Evolutionary conservation across 2,329 filamentous ascomycete species (phyloP).

Genomic region (Trichoderma brevicompactum): DNA sequence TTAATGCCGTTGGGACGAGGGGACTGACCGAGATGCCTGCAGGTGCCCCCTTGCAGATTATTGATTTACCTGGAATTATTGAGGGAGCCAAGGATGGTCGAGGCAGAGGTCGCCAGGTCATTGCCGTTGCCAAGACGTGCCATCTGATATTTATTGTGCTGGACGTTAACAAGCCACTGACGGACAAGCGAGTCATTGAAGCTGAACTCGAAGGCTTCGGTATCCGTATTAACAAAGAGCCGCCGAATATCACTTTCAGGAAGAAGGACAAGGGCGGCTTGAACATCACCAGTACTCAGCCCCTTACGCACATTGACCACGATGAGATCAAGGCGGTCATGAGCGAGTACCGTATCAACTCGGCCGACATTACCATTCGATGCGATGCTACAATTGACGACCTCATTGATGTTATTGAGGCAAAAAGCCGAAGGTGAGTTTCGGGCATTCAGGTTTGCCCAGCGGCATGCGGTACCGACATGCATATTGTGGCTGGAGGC

Average conservation of each 20-base stretch:
- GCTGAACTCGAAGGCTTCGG: conserved; percentile 94
- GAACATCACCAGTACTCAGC: conserved; percentile 92
- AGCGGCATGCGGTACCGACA: neutral
- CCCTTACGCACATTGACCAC: conserved; percentile 87
- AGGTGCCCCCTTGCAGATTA: conserved; percentile 94
- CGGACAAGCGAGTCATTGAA: conserved; percentile 96
- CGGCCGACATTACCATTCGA: conserved; percentile 94
- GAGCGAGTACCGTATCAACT: conserved; percentile 95
- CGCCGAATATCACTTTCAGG: conserved; percentile 98
- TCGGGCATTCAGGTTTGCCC: neutral
- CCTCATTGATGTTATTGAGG: conserved; percentile 92
- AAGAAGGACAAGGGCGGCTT: conserved; percentile 99
- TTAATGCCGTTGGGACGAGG: neutral
- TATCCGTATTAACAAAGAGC: conserved; percentile 95
- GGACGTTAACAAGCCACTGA: conserved; percentile 97
- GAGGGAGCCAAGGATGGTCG: conserved; percentile 98
- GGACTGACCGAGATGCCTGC: conserved; percentile 20
- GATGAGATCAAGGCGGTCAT: conserved; percentile 99
- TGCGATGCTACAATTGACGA: conserved; percentile 98
- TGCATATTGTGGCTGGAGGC: neutral
- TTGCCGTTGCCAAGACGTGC: conserved; percentile 98
- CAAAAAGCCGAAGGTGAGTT: conserved; percentile 70
- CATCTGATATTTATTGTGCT: conserved; percentile 98
- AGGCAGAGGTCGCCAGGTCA: conserved; percentile 95
- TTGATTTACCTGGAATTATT: conserved; percentile 98